A percentile compares a stretch with the other conserved stretches of the same genome.
phyloP scores from a whole-genome alignment of 1,284 basidiomycete genomes.

The Fomitiporia mediterranea region DNA sequence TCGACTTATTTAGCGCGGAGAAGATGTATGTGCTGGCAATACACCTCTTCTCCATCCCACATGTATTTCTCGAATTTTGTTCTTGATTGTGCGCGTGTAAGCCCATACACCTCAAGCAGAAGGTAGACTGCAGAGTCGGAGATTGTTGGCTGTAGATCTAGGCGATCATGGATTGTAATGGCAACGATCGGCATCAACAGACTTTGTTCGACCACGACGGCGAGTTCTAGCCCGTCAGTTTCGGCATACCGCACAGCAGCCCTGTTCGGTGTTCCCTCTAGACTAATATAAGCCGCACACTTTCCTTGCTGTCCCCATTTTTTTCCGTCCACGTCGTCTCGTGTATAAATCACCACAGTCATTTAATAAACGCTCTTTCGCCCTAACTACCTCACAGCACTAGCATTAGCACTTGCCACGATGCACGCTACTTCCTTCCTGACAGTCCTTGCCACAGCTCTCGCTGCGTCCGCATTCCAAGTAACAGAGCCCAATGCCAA shows the following conservation, averaged over 20 bases:
- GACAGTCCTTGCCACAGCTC: slow-evolving; percentile 46
- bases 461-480: slow-evolving; percentile 55
- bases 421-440: slow-evolving; percentile 46
- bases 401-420: slow-evolving; percentile 11
- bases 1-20: too few relatives aligned
- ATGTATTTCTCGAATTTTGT: too few relatives aligned
- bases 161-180: neutral
- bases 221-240: neutral
- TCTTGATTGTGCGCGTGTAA: too few relatives aligned
- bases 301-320: neutral
- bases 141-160: too few relatives aligned
- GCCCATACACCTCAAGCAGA: too few relatives aligned
- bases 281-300: neutral
- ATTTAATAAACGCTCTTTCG: neutral
- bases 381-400: neutral
- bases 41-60: too few relatives aligned
- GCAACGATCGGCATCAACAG: neutral
- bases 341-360: neutral
- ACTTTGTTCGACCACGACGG: neutral
- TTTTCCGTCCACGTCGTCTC: neutral
- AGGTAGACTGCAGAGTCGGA: too few relatives aligned
- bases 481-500: slow-evolving; percentile 49
- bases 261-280: neutral
- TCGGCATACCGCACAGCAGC: neutral
- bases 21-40: too few relatives aligned